phyloP scores from a whole-genome alignment of 2,329 filamentous ascomycete genomes.

The Pezicula rhizophila region DNA sequence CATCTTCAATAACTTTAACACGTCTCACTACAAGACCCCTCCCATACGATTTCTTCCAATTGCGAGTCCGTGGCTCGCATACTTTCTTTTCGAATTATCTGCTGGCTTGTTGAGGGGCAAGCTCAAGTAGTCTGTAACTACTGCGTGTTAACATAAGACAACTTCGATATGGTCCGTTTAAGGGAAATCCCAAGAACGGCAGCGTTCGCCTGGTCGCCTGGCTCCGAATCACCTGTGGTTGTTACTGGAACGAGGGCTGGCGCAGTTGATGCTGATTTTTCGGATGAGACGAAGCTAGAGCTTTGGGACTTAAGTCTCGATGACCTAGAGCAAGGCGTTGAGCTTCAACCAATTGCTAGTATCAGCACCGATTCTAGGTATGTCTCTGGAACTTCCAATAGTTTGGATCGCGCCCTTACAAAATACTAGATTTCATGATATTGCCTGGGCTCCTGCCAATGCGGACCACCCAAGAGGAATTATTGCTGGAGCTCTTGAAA shows the following conservation, averaged over 20 bases:
- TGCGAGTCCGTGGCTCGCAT: background rate
- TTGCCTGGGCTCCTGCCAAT: slow-evolving; percentile 84
- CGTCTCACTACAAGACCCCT: background rate
- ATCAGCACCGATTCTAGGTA: slow-evolving; percentile 88
- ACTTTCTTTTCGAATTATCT: slow-evolving; percentile 11
- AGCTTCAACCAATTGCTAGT: slow-evolving; percentile 79
- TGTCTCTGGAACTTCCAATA: slow-evolving; percentile 11
- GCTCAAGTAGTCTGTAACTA: background rate
- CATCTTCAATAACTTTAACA: background rate
- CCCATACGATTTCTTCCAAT: background rate
- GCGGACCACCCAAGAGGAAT: slow-evolving; percentile 77
- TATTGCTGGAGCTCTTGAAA: slow-evolving; percentile 92
- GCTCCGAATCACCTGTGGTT: slow-evolving; percentile 69
- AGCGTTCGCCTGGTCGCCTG: slow-evolving; percentile 94
- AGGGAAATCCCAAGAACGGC: slow-evolving; percentile 95
- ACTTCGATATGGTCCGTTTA: slow-evolving; percentile 75
- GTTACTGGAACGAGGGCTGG: slow-evolving; percentile 93
- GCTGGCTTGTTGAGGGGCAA: slow-evolving; percentile 6
- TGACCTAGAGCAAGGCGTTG: slow-evolving; percentile 65
- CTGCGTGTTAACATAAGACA: slow-evolving; percentile 6
- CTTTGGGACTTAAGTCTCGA: slow-evolving; percentile 91
- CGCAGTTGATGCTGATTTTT: slow-evolving; percentile 95
- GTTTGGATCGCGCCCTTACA: slow-evolving; percentile 18
- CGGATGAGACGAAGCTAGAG: slow-evolving; percentile 92
- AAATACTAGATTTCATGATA: slow-evolving; percentile 80